These are phyloP conservation scores for Pleurozium schreberi DNA, from an alignment of 225 moss, liverwort and hornwort species.

Conservation along the genomic window DNA sequence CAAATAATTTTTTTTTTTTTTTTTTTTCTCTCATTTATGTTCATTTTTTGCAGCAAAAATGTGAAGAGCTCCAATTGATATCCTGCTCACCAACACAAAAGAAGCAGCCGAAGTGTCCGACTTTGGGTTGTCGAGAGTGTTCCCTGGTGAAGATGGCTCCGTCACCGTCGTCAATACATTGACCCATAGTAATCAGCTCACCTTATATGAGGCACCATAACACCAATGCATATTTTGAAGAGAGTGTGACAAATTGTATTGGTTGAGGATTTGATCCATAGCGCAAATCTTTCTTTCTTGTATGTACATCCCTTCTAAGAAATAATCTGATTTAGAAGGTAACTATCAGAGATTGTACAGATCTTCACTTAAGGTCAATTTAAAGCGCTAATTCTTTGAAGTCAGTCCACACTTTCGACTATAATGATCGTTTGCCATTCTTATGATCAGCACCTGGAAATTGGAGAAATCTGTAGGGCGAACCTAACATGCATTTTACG, in stretches of 20 bases:
- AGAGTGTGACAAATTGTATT: not conserved
- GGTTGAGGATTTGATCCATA: not conserved
- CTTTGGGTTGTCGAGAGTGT: constrained; percentile 50
- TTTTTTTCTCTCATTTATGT: too few relatives aligned
- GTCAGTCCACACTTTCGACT: not conserved
- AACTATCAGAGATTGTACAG: too few relatives aligned
- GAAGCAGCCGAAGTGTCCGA: constrained; percentile 37
- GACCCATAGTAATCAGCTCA: constrained; percentile 3
- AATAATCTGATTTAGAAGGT: not conserved
- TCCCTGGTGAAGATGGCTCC: not conserved
- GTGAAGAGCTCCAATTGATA: constrained; percentile 60
- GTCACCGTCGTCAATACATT: not conserved
- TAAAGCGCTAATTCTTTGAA: not conserved
- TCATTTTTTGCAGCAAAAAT: too few relatives aligned
- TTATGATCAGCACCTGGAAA: too few relatives aligned
- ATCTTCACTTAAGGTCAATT: not conserved
- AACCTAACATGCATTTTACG: not conserved
- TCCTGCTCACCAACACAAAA: constrained; percentile 17
- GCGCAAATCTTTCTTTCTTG: not conserved
- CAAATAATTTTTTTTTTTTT: too few relatives aligned
- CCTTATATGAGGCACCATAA: not conserved
- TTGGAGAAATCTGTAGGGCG: too few relatives aligned
- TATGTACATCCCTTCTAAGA: not conserved
- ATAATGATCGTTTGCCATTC: too few relatives aligned
- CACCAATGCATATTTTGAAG: not conserved